A percentile compares a stretch with the other conserved stretches of the same genome.
These are phyloP conservation scores for Paspalum vaginatum DNA, from an alignment of 176 grass and related monocot genomes.

Conservation along the genomic window DNA sequence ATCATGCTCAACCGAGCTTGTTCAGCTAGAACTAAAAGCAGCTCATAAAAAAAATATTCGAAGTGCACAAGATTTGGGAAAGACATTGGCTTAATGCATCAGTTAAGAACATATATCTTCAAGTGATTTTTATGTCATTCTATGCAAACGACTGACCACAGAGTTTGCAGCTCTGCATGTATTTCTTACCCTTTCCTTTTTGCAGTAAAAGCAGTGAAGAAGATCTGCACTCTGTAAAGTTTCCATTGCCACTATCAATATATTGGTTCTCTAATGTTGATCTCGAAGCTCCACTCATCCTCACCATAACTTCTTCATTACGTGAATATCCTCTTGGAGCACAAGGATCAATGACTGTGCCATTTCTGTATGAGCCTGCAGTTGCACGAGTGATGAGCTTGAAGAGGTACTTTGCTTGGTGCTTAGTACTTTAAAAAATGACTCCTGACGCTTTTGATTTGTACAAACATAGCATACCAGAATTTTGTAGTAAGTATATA, in stretches of 20 bases:
- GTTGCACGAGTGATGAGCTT: neutral
- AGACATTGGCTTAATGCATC: neutral
- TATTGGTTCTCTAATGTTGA: constrained; percentile 45
- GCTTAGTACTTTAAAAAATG: neutral
- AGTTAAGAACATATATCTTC: constrained; percentile 17
- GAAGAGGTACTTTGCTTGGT: neutral
- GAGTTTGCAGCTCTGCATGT: neutral
- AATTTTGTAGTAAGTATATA: constrained; percentile 17
- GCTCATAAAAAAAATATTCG: constrained; percentile 3
- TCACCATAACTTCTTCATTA: constrained; percentile 41
- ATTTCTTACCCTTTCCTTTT: constrained; percentile 65
- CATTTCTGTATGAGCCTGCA: constrained; percentile 46
- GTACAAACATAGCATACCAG: neutral
- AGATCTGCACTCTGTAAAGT: constrained; percentile 67
- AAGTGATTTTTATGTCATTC: neutral
- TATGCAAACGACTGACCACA: constrained; percentile 9
- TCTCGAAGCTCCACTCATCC: constrained; percentile 22
- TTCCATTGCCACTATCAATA: constrained; percentile 57
- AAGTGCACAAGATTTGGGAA: neutral
- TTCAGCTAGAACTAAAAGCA: neutral
- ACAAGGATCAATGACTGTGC: constrained; percentile 69
- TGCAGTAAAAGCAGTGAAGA: constrained; percentile 57
- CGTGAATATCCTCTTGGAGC: constrained; percentile 72
- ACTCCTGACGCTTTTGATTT: neutral
- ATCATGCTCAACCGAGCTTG: constrained; percentile 5